Percentiles rank a stretch among this genome's conserved stretches.
phyloP scores from a whole-genome alignment of 495 filamentous ascomycete genomes.

The Chaetomium fimeti region DNA sequence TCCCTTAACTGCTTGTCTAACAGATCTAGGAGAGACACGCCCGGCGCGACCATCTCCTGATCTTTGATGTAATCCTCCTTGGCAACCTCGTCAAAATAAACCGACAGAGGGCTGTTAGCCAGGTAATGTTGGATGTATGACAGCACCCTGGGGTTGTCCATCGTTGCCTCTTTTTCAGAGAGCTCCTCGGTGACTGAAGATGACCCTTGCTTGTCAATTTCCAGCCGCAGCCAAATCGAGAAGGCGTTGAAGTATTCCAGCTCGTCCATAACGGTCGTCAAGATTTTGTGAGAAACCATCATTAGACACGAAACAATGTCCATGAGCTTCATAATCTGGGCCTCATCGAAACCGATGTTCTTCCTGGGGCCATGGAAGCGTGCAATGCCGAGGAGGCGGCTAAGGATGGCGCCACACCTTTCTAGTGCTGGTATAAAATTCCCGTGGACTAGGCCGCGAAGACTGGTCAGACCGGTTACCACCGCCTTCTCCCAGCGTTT shows the following conservation, averaged over 20 bases:
- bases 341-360: constrained; percentile 60
- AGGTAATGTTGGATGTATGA: constrained; percentile 54
- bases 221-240: constrained; percentile 78
- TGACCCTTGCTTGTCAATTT: constrained; percentile 65
- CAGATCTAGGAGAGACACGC: constrained; percentile 44
- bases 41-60: constrained; percentile 37
- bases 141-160: constrained; percentile 55
- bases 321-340: constrained; percentile 53
- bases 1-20: constrained; percentile 49
- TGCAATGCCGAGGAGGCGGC: constrained; percentile 80
- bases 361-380: constrained; percentile 70
- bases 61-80: constrained; percentile 33
- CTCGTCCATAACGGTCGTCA: constrained; percentile 71
- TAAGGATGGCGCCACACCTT: constrained; percentile 75
- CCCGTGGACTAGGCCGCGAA: constrained; percentile 77
- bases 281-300: constrained; percentile 69
- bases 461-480: constrained; percentile 67
- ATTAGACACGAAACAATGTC: constrained; percentile 74
- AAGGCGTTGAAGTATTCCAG: constrained; percentile 75
- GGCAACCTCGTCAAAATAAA: constrained; percentile 42
- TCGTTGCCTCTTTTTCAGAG: constrained; percentile 53
- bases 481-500: constrained; percentile 95
- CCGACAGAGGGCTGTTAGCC: constrained; percentile 44
- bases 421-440: constrained; percentile 85
- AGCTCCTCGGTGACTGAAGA: constrained; percentile 50